A percentile compares a stretch with the other conserved stretches of the same genome.
phyloP scores from a whole-genome alignment of 495 filamentous ascomycete genomes.

The Monascus purpureus region DNA sequence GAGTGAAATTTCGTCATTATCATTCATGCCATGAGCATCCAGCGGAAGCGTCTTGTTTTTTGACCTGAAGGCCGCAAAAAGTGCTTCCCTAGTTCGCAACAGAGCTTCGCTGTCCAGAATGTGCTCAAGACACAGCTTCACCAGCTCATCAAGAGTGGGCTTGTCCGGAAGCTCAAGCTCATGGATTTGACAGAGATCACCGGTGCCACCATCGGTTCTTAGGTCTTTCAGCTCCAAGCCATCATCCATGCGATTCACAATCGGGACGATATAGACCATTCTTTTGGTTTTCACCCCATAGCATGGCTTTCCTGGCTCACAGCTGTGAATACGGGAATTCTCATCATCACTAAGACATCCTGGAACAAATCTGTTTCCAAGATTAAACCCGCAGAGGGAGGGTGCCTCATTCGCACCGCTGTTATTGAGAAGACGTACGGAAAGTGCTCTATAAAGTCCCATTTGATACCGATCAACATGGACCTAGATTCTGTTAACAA shows the following conservation, averaged over 20 bases:
- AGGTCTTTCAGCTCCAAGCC: constrained; percentile 54
- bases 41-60: constrained; percentile 25
- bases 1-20: constrained; percentile 29
- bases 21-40: constrained; percentile 23
- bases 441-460: constrained; percentile 55
- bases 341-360: constrained; percentile 59
- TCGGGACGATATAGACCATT: constrained; percentile 65
- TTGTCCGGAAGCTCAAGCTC: constrained; percentile 45
- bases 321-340: constrained; percentile 69
- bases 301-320: constrained; percentile 61
- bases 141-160: constrained; percentile 26
- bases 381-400: constrained; percentile 58
- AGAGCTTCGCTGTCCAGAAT: constrained; percentile 22
- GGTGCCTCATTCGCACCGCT: constrained; percentile 41
- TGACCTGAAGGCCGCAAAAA: constrained; percentile 21
- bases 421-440: constrained; percentile 12
- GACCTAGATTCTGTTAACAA: constrained; percentile 33
- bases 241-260: constrained; percentile 43
- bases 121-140: constrained; percentile 31
- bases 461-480: constrained; percentile 77
- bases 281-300: constrained; percentile 31
- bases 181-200: constrained; percentile 51
- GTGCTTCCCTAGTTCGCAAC: constrained; percentile 16
- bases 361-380: constrained; percentile 52
- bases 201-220: constrained; percentile 67